Conservation (phyloP, 176 grass and related monocot species). For the Aechmea fasciata region DNA sequence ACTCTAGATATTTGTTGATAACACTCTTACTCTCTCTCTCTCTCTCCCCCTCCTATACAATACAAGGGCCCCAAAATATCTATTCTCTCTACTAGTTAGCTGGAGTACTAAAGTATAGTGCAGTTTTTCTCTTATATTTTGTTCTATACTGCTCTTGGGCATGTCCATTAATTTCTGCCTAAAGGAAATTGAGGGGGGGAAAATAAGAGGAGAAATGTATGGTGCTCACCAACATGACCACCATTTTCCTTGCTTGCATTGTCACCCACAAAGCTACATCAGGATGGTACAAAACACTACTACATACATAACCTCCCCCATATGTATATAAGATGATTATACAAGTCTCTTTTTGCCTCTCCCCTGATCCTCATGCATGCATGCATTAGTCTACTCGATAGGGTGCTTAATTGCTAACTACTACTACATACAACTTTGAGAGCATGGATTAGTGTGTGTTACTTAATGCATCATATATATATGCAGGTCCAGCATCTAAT, state of each 20-base stretch:
- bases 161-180: not conserved
- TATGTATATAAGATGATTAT: not conserved
- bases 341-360: not conserved
- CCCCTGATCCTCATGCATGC: not conserved
- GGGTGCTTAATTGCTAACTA: not conserved
- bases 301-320: not conserved
- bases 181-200: not conserved
- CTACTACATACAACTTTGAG: no score
- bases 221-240: not conserved
- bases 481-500: slow-evolving; percentile 28
- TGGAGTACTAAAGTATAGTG: not conserved
- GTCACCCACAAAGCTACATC: slow-evolving; percentile 21
- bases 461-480: not conserved
- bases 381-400: not conserved
- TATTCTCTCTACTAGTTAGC: not conserved
- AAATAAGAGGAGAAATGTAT: slow-evolving; percentile 9
- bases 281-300: slow-evolving; percentile 17
- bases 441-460: no score
- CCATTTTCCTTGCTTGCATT: slow-evolving; percentile 29
- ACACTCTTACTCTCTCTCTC: not conserved
- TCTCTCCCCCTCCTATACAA: not conserved
- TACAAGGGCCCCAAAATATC: slow-evolving; percentile 28
- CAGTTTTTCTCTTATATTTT: not conserved
- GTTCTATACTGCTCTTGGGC: not conserved
- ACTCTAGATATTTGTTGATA: slow-evolving; percentile 26